A percentile compares a stretch with the other conserved stretches of the same genome.
phyloP scores from a whole-genome alignment of 257 asterid species.

The Cruciata laevipes region DNA sequence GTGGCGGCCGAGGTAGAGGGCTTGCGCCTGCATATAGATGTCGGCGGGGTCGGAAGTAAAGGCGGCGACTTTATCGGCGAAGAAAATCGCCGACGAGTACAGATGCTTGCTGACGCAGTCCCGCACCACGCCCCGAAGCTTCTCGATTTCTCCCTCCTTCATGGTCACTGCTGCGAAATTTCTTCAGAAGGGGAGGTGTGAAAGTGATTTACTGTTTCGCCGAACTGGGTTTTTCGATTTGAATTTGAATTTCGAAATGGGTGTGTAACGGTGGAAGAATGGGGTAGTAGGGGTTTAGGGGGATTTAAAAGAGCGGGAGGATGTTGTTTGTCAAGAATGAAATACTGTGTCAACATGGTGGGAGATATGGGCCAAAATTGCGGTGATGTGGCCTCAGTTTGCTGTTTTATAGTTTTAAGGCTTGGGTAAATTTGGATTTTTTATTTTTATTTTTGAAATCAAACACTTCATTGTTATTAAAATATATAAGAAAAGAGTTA shows the following conservation, averaged over 20 bases:
- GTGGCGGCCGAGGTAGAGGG: slow-evolving; percentile 86
- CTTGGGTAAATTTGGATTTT: too few species aligned
- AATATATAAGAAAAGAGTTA: too few species aligned
- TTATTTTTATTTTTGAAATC: too few species aligned
- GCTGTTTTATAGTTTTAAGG: too few species aligned
- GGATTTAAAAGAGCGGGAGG: slow-evolving; percentile 50
- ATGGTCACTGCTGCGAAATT: slow-evolving; percentile 17
- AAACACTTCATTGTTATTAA: too few species aligned
- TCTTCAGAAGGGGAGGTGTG: not conserved
- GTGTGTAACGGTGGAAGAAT: not conserved
- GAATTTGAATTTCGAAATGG: not conserved
- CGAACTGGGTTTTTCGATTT: not conserved
- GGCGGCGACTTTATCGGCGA: slow-evolving; percentile 98
- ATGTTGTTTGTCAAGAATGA: not conserved
- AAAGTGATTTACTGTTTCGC: not conserved
- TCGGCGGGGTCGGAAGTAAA: slow-evolving; percentile 94
- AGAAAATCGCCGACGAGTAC: slow-evolving; percentile 94
- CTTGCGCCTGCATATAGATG: slow-evolving; percentile 98
- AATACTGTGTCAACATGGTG: not conserved
- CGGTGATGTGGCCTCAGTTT: not conserved
- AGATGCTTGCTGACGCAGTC: slow-evolving; percentile 97
- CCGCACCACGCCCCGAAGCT: slow-evolving; percentile 81
- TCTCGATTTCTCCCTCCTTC: slow-evolving; percentile 91
- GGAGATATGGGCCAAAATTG: not conserved
- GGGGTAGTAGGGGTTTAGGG: slow-evolving; percentile 3